Evolutionary conservation across 345 rosid species (phyloP).

Genomic region (Adansonia digitata): DNA sequence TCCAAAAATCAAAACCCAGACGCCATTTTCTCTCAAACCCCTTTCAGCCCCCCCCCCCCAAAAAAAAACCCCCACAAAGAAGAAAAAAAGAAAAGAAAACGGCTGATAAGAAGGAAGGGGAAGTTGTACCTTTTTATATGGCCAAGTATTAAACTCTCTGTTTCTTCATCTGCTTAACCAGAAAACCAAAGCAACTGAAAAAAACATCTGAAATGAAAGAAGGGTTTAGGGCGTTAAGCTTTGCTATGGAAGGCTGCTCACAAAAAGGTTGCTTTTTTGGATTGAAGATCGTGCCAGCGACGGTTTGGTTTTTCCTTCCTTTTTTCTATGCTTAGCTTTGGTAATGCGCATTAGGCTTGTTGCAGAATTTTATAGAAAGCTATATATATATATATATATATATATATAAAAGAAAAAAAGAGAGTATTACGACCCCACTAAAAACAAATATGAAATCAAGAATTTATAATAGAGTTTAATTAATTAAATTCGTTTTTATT

Average conservation of each 20-base stretch:
- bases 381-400: too few relatives aligned
- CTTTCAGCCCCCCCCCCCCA: background rate
- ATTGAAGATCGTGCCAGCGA: conserved; percentile 17
- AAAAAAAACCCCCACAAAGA: background rate
- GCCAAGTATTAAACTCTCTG: background rate
- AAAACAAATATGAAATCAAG: background rate
- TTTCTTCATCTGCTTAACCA: background rate
- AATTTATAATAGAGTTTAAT: background rate
- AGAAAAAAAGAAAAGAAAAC: background rate
- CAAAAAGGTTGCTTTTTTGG: background rate
- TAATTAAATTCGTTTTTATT: too few relatives aligned
- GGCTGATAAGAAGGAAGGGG: background rate
- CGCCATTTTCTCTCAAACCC: background rate
- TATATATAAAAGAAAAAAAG: background rate
- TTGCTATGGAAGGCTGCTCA: conserved; percentile 8
- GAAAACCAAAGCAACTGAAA: conserved; percentile 6
- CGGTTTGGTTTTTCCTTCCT: background rate
- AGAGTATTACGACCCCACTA: background rate
- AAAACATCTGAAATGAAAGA: background rate
- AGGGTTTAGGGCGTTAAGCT: background rate
- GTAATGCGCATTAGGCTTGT: conserved; percentile 10
- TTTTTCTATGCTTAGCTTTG: background rate
- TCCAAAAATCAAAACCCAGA: conserved; percentile 4
- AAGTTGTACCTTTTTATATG: background rate
- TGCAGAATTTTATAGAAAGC: background rate